Percentiles rank a stretch among this genome's conserved stretches.
These are phyloP conservation scores for Corylus americana DNA, from an alignment of 306 rosid genomes.

Conservation along the genomic window DNA sequence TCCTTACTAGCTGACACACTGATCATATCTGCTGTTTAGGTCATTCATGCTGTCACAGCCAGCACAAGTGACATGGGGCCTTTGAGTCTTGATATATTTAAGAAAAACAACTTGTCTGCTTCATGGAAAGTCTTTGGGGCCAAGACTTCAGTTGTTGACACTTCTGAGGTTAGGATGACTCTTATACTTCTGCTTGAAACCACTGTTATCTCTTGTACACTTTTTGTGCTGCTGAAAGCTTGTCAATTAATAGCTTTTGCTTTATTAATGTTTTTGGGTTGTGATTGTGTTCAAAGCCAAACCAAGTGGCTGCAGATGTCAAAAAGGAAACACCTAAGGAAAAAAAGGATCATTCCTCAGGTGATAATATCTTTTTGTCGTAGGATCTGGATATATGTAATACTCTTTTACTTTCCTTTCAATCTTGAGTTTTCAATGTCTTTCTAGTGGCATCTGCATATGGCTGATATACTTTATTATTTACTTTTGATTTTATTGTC, in stretches of 20 bases:
- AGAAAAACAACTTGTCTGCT: slow-evolving; percentile 72
- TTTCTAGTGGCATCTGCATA: background rate
- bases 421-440: background rate
- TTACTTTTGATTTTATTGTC: slow-evolving; percentile 16
- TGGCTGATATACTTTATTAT: slow-evolving; percentile 22
- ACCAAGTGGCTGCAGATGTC: slow-evolving; percentile 41
- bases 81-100: slow-evolving; percentile 73
- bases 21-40: slow-evolving; percentile 51
- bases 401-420: slow-evolving; percentile 12
- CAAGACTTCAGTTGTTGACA: slow-evolving; percentile 37
- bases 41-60: slow-evolving; percentile 71
- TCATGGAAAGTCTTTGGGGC: slow-evolving; percentile 67
- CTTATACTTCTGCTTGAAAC: slow-evolving; percentile 31
- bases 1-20: slow-evolving; percentile 30
- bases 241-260: background rate
- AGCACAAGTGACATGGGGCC: slow-evolving; percentile 83
- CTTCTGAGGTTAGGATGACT: slow-evolving; percentile 61
- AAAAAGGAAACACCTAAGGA: slow-evolving; percentile 43
- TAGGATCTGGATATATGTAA: slow-evolving; percentile 1
- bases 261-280: slow-evolving; percentile 8
- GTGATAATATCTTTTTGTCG: slow-evolving; percentile 37
- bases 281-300: slow-evolving; percentile 33
- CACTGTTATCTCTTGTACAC: background rate
- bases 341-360: slow-evolving; percentile 47
- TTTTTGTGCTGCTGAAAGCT: slow-evolving; percentile 10